phyloP scores from a whole-genome alignment of 257 asterid genomes.

The Capsicum chinense region DNA sequence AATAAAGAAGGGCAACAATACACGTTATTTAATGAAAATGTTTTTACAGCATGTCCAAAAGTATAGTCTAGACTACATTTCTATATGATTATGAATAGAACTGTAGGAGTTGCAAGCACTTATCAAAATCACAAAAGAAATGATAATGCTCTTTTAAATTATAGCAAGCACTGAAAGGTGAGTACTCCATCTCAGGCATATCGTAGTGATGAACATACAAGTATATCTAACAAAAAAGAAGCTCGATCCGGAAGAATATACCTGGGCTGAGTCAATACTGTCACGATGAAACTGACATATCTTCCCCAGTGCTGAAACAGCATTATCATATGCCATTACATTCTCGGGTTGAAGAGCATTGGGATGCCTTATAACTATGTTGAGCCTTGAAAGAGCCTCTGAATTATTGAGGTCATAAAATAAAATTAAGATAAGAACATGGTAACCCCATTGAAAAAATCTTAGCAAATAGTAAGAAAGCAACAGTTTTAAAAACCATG shows the following conservation, averaged over 20 bases:
- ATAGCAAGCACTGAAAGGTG: not conserved
- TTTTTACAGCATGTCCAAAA: not conserved
- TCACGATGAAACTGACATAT: slow-evolving; percentile 94
- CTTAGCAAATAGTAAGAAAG: not conserved
- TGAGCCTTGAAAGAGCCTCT: slow-evolving; percentile 98
- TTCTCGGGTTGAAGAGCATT: slow-evolving; percentile 69
- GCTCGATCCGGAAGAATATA: slow-evolving; percentile 32
- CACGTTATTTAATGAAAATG: not conserved
- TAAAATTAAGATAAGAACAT: not conserved
- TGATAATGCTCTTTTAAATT: too few relatives aligned
- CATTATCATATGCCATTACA: slow-evolving; percentile 98
- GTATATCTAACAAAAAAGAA: not conserved
- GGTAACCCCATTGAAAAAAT: not conserved
- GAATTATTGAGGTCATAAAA: slow-evolving; percentile 36
- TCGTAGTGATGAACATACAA: not conserved
- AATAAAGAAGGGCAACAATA: not conserved
- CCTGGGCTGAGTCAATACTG: slow-evolving; percentile 91
- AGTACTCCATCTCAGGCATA: not conserved
- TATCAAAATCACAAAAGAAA: not conserved
- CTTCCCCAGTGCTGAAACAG: slow-evolving; percentile 98
- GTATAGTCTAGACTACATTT: not conserved
- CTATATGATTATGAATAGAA: not conserved
- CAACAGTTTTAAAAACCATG: not conserved
- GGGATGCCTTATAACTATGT: slow-evolving; percentile 77
- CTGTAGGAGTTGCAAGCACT: not conserved